phyloP scores from a whole-genome alignment of 441 rosid species.

The Rhodomyrtus psidioides region DNA sequence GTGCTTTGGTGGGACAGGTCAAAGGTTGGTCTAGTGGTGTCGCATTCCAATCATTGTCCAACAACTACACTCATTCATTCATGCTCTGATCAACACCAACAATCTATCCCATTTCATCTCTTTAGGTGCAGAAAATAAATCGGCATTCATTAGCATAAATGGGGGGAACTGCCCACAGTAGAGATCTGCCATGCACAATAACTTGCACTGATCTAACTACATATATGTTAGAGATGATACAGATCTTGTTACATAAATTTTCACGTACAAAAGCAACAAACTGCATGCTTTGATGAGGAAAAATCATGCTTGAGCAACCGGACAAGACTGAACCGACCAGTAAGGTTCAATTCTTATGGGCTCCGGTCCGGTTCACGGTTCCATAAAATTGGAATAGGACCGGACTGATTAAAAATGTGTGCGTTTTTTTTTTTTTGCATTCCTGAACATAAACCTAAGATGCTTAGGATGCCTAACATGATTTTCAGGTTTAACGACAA shows the following conservation, averaged over 20 bases:
- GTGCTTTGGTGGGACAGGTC: neutral
- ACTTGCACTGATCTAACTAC: neutral
- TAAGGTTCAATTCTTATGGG: too few relatives aligned
- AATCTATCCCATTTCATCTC: neutral
- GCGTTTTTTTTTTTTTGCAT: too few relatives aligned
- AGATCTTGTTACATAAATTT: neutral
- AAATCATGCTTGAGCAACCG: neutral
- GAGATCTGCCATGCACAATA: neutral
- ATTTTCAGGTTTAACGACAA: too few relatives aligned
- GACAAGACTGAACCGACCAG: too few relatives aligned
- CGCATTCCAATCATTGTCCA: slow-evolving; percentile 8
- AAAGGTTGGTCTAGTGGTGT: slow-evolving; percentile 13
- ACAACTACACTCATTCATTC: slow-evolving; percentile 9
- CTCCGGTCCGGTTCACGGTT: too few relatives aligned
- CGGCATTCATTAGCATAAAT: neutral
- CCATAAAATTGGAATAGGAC: too few relatives aligned
- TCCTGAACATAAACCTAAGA: too few relatives aligned
- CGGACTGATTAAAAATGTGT: too few relatives aligned
- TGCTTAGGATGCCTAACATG: too few relatives aligned
- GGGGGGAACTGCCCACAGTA: neutral
- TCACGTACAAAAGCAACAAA: neutral
- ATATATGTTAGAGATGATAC: neutral
- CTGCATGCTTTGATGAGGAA: neutral
- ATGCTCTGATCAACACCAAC: neutral
- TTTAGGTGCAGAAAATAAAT: slow-evolving; percentile 1